Evolutionary conservation across 208 protist genomes (phyloP).

Genomic region (Acanthamoeba culbertsoni): DNA sequence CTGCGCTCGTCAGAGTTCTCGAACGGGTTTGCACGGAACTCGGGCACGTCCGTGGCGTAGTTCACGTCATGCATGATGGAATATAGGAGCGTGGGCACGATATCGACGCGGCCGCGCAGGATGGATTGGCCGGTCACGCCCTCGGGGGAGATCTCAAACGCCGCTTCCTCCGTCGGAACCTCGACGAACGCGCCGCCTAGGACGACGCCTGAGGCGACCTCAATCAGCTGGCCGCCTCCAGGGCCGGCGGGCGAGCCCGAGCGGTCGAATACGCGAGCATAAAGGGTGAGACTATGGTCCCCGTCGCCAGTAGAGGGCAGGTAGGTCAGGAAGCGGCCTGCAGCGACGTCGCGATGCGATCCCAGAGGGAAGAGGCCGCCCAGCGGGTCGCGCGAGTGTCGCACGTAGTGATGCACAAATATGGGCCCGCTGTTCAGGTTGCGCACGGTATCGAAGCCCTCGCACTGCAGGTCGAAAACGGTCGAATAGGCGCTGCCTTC

Average conservation of each 20-base stretch:
- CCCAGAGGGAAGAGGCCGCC: neutral
- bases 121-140: neutral
- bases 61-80: neutral
- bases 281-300: neutral
- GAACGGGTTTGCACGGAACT: neutral
- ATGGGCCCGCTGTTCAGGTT: neutral
- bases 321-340: neutral
- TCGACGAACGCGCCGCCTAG: neutral
- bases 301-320: neutral
- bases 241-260: neutral
- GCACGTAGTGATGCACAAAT: neutral
- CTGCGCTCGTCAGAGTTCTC: neutral
- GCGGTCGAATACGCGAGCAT: neutral
- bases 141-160: neutral
- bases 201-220: neutral
- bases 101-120: neutral
- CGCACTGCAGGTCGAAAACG: neutral
- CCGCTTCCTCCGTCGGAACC: neutral
- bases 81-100: neutral
- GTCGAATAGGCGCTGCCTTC: neutral
- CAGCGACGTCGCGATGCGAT: neutral
- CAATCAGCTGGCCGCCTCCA: neutral
- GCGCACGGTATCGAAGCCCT: neutral
- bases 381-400: neutral
- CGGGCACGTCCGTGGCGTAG: neutral